Evolutionary conservation across 2,329 filamentous ascomycete species (phyloP).

Genomic region (Pestalotiopsis sp.): DNA sequence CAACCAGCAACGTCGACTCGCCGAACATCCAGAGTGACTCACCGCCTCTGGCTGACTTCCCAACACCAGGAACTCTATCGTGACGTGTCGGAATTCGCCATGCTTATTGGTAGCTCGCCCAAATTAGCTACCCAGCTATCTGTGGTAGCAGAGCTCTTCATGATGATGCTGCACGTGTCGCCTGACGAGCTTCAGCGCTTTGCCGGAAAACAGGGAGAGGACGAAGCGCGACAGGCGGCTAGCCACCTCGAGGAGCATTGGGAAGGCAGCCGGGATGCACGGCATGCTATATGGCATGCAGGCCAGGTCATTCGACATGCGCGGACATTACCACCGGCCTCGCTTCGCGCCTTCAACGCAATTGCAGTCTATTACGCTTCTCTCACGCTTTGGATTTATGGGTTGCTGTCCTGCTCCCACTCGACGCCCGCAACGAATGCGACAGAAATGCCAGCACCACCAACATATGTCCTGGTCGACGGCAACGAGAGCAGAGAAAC

Average conservation of each 20-base stretch:
- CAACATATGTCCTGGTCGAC: constrained; percentile 24
- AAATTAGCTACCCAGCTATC: constrained; percentile 21
- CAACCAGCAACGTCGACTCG: neutral
- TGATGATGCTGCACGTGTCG: constrained; percentile 30
- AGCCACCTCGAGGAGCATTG: constrained; percentile 24
- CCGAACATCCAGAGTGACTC: constrained; percentile 16
- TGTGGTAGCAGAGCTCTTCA: constrained; percentile 27
- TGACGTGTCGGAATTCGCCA: constrained; percentile 29
- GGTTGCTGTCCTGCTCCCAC: constrained; percentile 20
- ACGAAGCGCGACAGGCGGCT: constrained; percentile 27
- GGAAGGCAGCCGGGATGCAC: constrained; percentile 25
- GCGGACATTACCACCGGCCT: constrained; percentile 25
- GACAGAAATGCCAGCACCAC: constrained; percentile 11
- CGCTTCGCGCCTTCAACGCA: constrained; percentile 28
- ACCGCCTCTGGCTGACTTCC: constrained; percentile 31
- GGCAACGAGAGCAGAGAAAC: constrained; percentile 27
- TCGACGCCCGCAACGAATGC: neutral
- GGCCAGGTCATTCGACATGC: constrained; percentile 28
- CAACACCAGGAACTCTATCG: constrained; percentile 33
- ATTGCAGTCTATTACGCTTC: constrained; percentile 30
- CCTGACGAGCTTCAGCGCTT: constrained; percentile 29
- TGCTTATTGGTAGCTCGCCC: constrained; percentile 18
- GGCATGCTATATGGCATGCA: constrained; percentile 30
- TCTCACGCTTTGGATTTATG: constrained; percentile 30
- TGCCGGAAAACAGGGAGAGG: constrained; percentile 30